Evolutionary conservation across 208 protist genomes (phyloP).

Genomic region (Crithidia thermophila): DNA sequence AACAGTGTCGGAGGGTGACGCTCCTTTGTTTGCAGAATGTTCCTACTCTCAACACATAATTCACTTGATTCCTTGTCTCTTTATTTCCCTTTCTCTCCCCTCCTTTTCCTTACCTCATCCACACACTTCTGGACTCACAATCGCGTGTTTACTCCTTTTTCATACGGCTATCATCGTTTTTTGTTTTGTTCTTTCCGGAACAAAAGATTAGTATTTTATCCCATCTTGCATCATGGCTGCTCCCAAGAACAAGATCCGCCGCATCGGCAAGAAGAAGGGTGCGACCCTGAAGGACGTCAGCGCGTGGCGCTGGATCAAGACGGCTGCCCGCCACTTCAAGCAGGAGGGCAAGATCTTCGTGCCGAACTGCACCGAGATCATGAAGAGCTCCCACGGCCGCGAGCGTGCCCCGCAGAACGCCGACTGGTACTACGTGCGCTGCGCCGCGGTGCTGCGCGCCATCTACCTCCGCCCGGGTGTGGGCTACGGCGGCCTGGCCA

Average conservation of each 20-base stretch:
- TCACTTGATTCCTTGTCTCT: not conserved
- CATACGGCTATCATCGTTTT: no score
- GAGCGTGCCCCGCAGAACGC: conserved; percentile 97
- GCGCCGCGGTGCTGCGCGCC: conserved; percentile 96
- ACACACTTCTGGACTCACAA: not conserved
- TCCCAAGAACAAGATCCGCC: conserved; percentile 76
- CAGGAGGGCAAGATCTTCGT: conserved; percentile 93
- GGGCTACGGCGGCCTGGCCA: conserved; percentile 94
- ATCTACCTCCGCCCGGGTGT: conserved; percentile 96
- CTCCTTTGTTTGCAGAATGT: no score
- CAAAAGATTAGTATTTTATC: conserved; percentile 18
- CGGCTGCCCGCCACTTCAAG: conserved; percentile 96
- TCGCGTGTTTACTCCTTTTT: conserved; percentile 5
- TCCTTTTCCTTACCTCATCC: not conserved
- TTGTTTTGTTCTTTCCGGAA: not conserved
- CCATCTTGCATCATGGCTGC: conserved; percentile 48
- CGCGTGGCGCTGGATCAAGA: conserved; percentile 96
- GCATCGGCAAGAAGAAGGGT: conserved; percentile 91
- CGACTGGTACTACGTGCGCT: conserved; percentile 99
- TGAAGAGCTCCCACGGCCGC: conserved; percentile 96
- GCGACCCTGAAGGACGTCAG: conserved; percentile 95
- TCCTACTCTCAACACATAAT: no score
- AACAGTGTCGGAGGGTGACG: no score
- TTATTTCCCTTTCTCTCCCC: not conserved
- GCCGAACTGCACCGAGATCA: conserved; percentile 97